Conservation (phyloP, 2,329 filamentous ascomycete genomes). For the Didymella pomorum region DNA sequence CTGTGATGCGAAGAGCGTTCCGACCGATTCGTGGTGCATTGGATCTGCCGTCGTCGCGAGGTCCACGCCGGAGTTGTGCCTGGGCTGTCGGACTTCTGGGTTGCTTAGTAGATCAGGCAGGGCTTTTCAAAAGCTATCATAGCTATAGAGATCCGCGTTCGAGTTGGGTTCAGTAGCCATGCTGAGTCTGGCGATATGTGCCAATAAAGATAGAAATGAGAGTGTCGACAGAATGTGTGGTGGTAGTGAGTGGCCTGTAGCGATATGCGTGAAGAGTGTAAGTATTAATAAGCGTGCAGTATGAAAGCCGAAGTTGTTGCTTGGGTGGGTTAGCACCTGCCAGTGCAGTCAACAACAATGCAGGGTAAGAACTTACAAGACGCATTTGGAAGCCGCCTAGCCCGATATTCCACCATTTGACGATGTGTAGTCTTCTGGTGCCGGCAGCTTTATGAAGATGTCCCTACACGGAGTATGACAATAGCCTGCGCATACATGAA, state of each 20-base stretch:
- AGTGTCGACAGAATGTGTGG: not conserved
- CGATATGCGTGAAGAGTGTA: not conserved
- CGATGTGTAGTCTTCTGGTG: not conserved
- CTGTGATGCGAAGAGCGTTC: constrained; percentile 4
- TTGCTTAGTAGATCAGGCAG: not conserved
- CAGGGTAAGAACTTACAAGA: not conserved
- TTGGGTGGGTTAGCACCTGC: not conserved
- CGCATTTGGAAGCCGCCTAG: not conserved
- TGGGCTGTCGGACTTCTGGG: not conserved
- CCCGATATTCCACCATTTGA: too few relatives aligned
- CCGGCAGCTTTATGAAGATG: not conserved
- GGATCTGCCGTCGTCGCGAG: not conserved
- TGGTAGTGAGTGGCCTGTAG: not conserved
- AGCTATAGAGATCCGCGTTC: constrained; percentile 4
- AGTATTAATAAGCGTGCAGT: not conserved
- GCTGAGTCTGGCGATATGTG: not conserved
- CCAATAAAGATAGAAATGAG: not conserved
- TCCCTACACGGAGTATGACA: not conserved
- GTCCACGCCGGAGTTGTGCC: constrained; percentile 6
- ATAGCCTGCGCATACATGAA: not conserved
- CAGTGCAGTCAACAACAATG: not conserved
- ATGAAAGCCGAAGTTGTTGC: not conserved
- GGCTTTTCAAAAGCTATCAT: not conserved
- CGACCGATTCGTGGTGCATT: not conserved
- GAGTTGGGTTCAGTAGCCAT: not conserved